Evolutionary conservation across 2,329 filamentous ascomycete genomes (phyloP), one percentile per base, ranked within the genome.

Genomic region (Tricladium varicosporioides): DNA sequence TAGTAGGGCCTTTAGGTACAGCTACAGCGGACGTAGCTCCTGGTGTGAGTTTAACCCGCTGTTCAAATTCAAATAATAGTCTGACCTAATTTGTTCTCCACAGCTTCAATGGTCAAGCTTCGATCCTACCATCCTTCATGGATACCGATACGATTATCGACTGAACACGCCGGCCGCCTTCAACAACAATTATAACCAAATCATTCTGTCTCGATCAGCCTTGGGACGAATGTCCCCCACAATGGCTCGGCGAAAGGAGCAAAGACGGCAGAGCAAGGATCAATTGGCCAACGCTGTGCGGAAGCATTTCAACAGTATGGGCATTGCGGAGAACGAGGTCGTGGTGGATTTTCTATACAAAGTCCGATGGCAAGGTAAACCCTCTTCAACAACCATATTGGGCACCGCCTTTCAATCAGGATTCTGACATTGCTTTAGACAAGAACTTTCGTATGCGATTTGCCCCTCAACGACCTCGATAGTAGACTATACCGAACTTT

Each of bases 251-350:
- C 81, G 79, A 64, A 84, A 82, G 63, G 78, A 84, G 48, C 79
- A 85, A 66, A 77, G 86, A 52, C 80, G 87, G 54, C 85, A 92
- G 69, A 83, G 81, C 66, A 89, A 89, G 69, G 86, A 91, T 40
- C 82, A 89, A 63, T 77, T 95, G 54, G 87, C 88, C 8, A 79
- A 85, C 63, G 80, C 83, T 1, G 87, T 92, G 49, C 80, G 89
- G 62, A 92, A 91, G 71, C 89, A 94, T 73, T 94, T 94, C 75
- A 94, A 94, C 69, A 85, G 84, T 33, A 79, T 89, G 63, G 88
- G 87, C 14, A 83, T 93, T 43, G 87, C 86, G 62, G 91, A 95
- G 75, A 91, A 87, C 69, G 90, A 94, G 66, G 86, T 92, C 63
- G 88, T 94, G 56, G 88, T 92, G 56, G 88, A 70, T 40, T 71